Conservation (phyloP, 768 basidiomycete species). For the Suillus occidentalis region DNA sequence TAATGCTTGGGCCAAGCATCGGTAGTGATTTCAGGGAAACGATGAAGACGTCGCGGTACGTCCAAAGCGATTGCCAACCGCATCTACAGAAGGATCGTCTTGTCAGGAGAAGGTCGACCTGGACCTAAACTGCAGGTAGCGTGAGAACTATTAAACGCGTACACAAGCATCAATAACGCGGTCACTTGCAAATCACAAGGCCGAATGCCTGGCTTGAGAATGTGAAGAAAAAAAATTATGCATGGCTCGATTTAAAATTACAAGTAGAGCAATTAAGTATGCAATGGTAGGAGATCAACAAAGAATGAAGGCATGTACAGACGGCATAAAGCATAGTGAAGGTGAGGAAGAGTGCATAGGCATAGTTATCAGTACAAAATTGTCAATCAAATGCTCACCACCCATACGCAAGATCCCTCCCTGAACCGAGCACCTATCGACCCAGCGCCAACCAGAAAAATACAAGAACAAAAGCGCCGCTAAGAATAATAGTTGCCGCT, state of each 20-base stretch:
- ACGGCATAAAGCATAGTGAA: not conserved
- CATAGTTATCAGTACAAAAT: not conserved
- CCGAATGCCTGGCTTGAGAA: not conserved
- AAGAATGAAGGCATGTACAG: not conserved
- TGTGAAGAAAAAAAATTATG: not conserved
- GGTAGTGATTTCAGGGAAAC: too few species aligned
- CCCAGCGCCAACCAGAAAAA: not conserved
- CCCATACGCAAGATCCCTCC: constrained; percentile 1
- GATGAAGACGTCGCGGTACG: too few species aligned
- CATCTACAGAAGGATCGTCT: too few species aligned
- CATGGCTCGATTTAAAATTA: not conserved
- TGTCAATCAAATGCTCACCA: not conserved
- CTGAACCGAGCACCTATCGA: not conserved
- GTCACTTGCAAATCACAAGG: not conserved
- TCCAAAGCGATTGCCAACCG: too few species aligned
- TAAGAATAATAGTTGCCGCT: not conserved
- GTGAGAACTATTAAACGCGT: too few species aligned
- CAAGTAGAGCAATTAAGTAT: not conserved
- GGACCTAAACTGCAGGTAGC: too few species aligned
- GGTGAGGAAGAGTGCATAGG: not conserved
- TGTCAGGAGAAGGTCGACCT: too few species aligned
- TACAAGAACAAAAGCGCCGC: not conserved
- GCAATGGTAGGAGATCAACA: not conserved
- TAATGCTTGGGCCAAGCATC: too few species aligned
- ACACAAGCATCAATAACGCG: too few species aligned